Percentiles rank a stretch among this genome's conserved stretches.
Evolutionary conservation across 2,329 filamentous ascomycete genomes (phyloP).

Genomic region (Aspergillus ustus): DNA sequence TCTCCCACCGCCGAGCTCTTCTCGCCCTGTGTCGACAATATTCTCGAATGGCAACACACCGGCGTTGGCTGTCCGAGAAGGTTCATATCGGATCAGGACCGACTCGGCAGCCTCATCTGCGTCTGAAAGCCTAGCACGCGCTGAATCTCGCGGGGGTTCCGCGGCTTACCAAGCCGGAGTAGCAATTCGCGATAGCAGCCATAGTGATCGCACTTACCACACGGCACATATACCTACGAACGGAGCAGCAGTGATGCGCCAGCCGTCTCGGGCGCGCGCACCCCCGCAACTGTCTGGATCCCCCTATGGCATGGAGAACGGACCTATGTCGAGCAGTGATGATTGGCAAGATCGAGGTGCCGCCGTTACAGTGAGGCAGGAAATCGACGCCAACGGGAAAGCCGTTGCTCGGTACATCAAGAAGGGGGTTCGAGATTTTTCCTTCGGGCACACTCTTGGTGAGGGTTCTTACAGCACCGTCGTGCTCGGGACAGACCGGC

Average conservation of each 20-base stretch:
- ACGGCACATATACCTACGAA: constrained; percentile 62
- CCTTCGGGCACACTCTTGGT: constrained; percentile 85
- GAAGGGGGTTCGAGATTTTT: constrained; percentile 96
- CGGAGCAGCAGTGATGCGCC: constrained; percentile 72
- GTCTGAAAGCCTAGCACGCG: constrained; percentile 60
- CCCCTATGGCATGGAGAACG: constrained; percentile 62
- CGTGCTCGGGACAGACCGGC: constrained; percentile 86
- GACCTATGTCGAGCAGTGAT: constrained; percentile 70
- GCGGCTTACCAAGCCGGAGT: constrained; percentile 64
- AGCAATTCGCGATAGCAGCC: constrained; percentile 70
- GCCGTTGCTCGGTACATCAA: constrained; percentile 83
- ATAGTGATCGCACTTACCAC: constrained; percentile 71
- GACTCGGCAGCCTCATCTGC: constrained; percentile 64
- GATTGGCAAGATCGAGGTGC: constrained; percentile 97
- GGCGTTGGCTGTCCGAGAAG: constrained; percentile 44
- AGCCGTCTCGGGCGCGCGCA: constrained; percentile 74
- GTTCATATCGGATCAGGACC: constrained; percentile 60
- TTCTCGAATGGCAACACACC: constrained; percentile 52
- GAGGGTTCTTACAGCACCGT: constrained; percentile 99
- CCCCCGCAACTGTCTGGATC: constrained; percentile 43
- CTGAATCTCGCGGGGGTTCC: constrained; percentile 66
- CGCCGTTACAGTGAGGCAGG: constrained; percentile 79
- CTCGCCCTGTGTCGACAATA: constrained; percentile 53
- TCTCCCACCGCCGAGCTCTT: constrained; percentile 41
- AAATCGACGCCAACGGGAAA: constrained; percentile 83